phyloP scores from a whole-genome alignment of 2,329 filamentous ascomycete genomes.

The Aspergillus tanneri region DNA sequence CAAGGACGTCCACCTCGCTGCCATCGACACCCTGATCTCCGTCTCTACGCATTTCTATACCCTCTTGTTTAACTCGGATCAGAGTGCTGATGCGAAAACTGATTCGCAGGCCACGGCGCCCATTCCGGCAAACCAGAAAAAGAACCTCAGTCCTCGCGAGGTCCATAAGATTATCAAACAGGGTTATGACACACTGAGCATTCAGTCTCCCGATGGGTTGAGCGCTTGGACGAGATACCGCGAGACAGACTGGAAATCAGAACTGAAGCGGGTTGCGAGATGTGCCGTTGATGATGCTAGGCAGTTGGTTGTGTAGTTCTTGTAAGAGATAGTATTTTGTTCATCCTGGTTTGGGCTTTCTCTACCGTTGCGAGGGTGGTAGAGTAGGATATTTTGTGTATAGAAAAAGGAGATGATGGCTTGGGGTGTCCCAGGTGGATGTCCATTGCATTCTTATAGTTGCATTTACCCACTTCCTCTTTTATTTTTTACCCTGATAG shows the following conservation, averaged over 20 bases:
- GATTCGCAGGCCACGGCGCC: constrained; percentile 26
- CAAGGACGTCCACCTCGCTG: constrained; percentile 52
- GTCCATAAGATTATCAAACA: constrained; percentile 92
- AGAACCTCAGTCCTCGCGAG: constrained; percentile 75
- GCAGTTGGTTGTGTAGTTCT: constrained; percentile 39
- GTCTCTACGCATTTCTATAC: constrained; percentile 79
- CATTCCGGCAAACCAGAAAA: constrained; percentile 47
- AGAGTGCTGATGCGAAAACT: constrained; percentile 33
- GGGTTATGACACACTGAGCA: constrained; percentile 91
- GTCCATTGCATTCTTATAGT: background rate
- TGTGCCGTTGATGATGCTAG: constrained; percentile 71
- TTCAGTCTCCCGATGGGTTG: constrained; percentile 81
- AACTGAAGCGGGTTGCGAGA: constrained; percentile 84
- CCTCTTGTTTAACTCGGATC: constrained; percentile 61
- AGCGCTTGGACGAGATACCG: constrained; percentile 83
- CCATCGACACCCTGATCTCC: constrained; percentile 82
- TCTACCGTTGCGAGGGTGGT: no score
- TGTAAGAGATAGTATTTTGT: background rate
- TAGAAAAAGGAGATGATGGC: constrained; percentile 1
- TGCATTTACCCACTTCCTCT: background rate
- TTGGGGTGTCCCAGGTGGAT: background rate
- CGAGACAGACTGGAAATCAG: constrained; percentile 78
- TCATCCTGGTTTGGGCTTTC: background rate
- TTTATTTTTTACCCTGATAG: background rate
- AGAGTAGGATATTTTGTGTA: background rate